Percentiles rank a stretch among this genome's conserved stretches.
Conservation (phyloP, 2,329 filamentous ascomycete genomes). For the Colletotrichum siamense region DNA sequence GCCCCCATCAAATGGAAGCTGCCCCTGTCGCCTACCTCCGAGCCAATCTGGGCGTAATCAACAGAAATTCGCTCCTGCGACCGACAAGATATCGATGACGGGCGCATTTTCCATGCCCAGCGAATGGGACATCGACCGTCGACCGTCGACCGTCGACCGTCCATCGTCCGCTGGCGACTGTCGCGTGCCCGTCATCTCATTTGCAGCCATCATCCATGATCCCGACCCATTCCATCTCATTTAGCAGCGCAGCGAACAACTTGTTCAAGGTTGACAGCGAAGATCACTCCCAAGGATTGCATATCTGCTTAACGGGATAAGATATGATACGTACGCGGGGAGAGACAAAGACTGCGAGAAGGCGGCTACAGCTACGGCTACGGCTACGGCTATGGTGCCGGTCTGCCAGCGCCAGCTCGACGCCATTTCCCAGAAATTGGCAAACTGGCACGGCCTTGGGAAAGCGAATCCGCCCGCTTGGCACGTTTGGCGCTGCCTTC, state of each 20-base stretch:
- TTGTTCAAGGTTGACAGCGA: background rate
- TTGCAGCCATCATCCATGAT: background rate
- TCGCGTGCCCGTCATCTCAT: conserved; percentile 1
- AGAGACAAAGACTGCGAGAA: background rate
- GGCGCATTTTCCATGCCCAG: background rate
- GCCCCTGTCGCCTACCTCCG: background rate
- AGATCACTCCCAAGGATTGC: background rate
- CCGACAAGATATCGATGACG: conserved; percentile 4
- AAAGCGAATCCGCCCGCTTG: conserved; percentile 1
- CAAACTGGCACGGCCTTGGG: background rate
- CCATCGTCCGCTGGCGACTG: background rate
- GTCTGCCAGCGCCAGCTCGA: background rate
- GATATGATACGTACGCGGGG: background rate
- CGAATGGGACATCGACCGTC: background rate
- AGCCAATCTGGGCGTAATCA: background rate
- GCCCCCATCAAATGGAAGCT: background rate
- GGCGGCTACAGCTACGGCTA: background rate
- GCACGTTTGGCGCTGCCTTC: conserved; percentile 1
- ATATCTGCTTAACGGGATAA: background rate
- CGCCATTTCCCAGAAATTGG: conserved; percentile 2
- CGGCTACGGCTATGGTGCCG: background rate
- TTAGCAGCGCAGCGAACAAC: background rate
- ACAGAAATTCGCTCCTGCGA: background rate
- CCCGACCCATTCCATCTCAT: background rate
- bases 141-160: background rate